Conservation (phyloP, 768 basidiomycete species). For the Boletus coccyginus region DNA sequence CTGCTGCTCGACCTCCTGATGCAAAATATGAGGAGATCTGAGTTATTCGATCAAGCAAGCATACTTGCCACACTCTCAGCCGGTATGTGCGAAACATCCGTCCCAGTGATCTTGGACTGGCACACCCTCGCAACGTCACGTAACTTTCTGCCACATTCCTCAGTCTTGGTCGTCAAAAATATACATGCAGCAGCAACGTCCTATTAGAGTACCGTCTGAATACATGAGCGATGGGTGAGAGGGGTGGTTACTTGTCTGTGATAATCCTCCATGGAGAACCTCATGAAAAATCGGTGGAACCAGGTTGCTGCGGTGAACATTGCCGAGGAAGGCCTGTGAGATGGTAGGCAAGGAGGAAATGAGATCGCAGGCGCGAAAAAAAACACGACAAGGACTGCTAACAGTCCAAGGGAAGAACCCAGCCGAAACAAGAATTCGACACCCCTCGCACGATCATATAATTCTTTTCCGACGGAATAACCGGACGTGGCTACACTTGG, state of each 20-base stretch:
- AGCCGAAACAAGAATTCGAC: constrained; percentile 84
- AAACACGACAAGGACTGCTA: constrained; percentile 33
- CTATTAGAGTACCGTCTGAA: constrained; percentile 36
- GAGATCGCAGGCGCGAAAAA: constrained; percentile 8
- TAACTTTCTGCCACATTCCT: constrained; percentile 84
- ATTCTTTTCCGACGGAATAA: constrained; percentile 56
- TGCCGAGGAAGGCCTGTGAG: constrained; percentile 68
- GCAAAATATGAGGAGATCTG: not conserved
- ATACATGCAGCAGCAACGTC: constrained; percentile 84
- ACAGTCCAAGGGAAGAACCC: constrained; percentile 76
- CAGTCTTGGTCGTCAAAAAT: constrained; percentile 89
- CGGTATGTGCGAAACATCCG: constrained; percentile 54
- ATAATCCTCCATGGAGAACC: constrained; percentile 78
- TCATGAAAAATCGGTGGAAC: constrained; percentile 92
- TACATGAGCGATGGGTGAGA: constrained; percentile 2
- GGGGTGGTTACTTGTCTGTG: constrained; percentile 58
- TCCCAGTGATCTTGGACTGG: constrained; percentile 61
- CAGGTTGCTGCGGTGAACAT: constrained; percentile 86
- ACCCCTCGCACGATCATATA: constrained; percentile 77
- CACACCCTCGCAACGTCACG: constrained; percentile 80
- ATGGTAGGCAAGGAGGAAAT: constrained; percentile 8
- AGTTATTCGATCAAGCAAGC: not conserved
- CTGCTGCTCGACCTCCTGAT: constrained; percentile 72
- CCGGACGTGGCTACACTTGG: constrained; percentile 53
- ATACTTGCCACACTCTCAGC: constrained; percentile 62